Evolutionary conservation across 345 rosid species (phyloP).

Genomic region (Eucalyptus brandiana): DNA sequence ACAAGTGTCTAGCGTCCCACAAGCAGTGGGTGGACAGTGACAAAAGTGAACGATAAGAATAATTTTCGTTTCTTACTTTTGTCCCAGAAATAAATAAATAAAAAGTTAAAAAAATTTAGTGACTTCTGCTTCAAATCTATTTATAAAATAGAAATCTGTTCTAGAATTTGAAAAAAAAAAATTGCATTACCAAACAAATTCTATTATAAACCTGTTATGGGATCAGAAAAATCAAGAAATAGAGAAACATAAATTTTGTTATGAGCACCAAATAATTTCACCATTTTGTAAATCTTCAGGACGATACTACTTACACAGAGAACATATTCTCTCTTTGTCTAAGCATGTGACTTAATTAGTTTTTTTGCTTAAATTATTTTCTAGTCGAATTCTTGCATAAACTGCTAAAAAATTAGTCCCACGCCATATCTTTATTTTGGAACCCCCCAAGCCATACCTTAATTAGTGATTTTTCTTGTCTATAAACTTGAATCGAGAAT

Average conservation of each 20-base stretch:
- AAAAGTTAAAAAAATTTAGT: too few species aligned
- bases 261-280: neutral
- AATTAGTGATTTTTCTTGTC: neutral
- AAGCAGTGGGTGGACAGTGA: fast-evolving
- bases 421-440: too few species aligned
- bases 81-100: too few species aligned
- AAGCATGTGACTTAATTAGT: neutral
- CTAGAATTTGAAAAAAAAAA: too few species aligned
- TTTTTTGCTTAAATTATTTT: neutral
- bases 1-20: fast-evolving
- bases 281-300: neutral
- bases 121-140: too few species aligned
- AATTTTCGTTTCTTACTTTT: too few species aligned
- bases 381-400: neutral
- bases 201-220: too few species aligned
- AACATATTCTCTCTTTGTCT: neutral
- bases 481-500: neutral
- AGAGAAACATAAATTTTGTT: too few species aligned
- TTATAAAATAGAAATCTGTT: fast-evolving
- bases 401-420: neutral
- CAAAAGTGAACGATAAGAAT: too few species aligned
- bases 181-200: too few species aligned
- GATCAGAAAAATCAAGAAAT: too few species aligned
- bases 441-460: neutral
- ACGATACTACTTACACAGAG: neutral